Evolutionary conservation across 208 protist species (phyloP), one percentile per base, ranked within the genome.

Genomic region (Kentomonas sorsogonicus): DNA sequence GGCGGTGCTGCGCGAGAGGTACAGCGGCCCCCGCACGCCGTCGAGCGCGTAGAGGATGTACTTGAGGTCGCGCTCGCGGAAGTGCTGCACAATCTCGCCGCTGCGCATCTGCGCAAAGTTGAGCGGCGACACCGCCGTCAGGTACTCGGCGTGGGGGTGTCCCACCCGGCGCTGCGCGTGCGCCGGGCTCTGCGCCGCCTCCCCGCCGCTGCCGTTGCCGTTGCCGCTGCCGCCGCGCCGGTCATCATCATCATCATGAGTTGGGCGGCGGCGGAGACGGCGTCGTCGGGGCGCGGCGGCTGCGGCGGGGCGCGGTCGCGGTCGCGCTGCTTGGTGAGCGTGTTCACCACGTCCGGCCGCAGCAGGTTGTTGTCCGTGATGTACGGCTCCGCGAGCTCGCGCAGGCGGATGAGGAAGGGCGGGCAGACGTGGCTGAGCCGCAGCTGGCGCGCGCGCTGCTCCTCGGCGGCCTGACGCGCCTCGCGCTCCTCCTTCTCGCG

Each of bases 341-440:
- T 61, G 41, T 76, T 72, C 22, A 93, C 65, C 27, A 89, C 51
- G 26, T 88, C 82, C 2, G 68, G 69, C 41, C 73, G 70, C 2
- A 93, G 70, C 10, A 94, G 74, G 38, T 80, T 59, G 39, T 85
- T 60, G 3, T 65, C 45, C 23, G 79, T 67, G 53, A 94, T 77
- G 70, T 85, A 94, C 13, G 63, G 59, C 65, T 94, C 81, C 1
- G 77, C 70, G 10, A 94, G 61, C 43, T 77, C 74, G 6, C 81
- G 77, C 57, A 94, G 64, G 1, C 83, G 80, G 18, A 68, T 70
- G 18, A 65, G 27, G 23, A 91, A 56, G 16, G 74, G 52, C 2
- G 78, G 77, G 40, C 78, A 91, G 34, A 66, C 60, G 2, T 76
- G 76, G 1, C 43, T 60, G 58, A 29, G 46, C 45, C 61, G 70